Evolutionary conservation across 2,329 filamentous ascomycete species (phyloP).

Genomic region (Onygenales sp.): DNA sequence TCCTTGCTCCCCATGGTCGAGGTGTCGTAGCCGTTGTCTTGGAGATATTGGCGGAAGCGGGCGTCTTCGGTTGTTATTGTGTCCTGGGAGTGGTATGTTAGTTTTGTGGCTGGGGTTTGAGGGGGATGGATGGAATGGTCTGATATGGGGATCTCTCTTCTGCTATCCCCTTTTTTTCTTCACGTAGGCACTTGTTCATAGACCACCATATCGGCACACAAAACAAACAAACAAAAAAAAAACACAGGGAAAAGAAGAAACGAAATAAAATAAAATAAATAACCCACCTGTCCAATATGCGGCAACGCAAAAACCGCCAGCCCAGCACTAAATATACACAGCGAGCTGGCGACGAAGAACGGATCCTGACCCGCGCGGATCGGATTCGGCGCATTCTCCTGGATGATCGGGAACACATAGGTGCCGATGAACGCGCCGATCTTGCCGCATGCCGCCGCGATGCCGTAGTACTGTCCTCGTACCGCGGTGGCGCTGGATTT

Average conservation of each 20-base stretch:
- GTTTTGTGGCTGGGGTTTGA: background rate
- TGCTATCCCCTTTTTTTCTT: too few relatives aligned
- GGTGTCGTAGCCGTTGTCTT: constrained; percentile 67
- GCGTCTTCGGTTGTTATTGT: constrained; percentile 72
- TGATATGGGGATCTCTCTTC: too few relatives aligned
- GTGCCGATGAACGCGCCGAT: constrained; percentile 70
- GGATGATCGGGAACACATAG: constrained; percentile 68
- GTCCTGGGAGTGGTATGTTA: constrained; percentile 46
- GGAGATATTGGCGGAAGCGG: constrained; percentile 65
- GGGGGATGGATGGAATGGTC: too few relatives aligned
- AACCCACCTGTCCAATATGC: constrained; percentile 51
- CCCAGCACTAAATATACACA: constrained; percentile 66
- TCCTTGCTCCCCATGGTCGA: constrained; percentile 41
- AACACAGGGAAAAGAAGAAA: background rate
- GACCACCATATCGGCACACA: background rate
- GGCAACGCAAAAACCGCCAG: constrained; percentile 62
- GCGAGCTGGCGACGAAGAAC: constrained; percentile 71
- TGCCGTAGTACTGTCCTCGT: constrained; percentile 62
- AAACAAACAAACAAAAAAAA: background rate
- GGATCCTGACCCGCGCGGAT: constrained; percentile 67
- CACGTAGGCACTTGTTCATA: too few relatives aligned
- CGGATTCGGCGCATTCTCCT: constrained; percentile 44
- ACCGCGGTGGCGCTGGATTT: constrained; percentile 85
- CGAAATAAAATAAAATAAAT: background rate
- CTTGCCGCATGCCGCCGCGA: constrained; percentile 38